Evolutionary conservation across 805 yeast genomes (phyloP), one percentile per base, ranked within the genome.

Genomic region (Saccharomycopsis vini): DNA sequence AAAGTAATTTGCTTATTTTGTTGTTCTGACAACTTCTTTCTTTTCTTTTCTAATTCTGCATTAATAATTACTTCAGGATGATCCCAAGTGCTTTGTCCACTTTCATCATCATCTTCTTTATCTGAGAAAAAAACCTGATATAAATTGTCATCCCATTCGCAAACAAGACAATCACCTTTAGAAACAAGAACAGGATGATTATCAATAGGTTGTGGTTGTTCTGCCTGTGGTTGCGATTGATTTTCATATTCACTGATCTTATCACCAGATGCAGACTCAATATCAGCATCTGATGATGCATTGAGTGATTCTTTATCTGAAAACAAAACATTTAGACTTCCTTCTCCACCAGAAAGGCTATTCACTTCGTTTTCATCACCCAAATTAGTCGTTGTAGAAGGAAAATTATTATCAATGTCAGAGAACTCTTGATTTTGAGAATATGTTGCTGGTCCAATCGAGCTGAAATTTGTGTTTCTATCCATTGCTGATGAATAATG

Each of bases 61-160:
- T 81, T 81, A 1, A 70, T 66, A 5, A 80, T 55, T 1, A 62
- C 56, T 18, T 68, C 68, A 5, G 77, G 75, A 4, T 60, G 53
- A 4, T 68, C 64, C 87, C 88, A 81, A 1, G 78, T 71, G 33
- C 72, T 76, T 3, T 56, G 59, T 2, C 74, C 75, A 13, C 73
- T 73, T 32, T 63, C 64, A 4, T 64, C 68, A 13, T 44, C 50
- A 12, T 64, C 72, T 23, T 66, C 68, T 13, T 63, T 54, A 1
- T 71, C 71, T 4, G 72, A 59, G 56, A 83, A 85, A 40, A 75
- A 77, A 5, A 67, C 66, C 32, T 71, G 68, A 53, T 71, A 71
- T 1, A 62, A 56, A 1, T 62, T 69, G 2, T 62, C 56, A 24
- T 68, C 63, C 92, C 94, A 85, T 52, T 83, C 82, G 57, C 89